Evolutionary conservation across 495 filamentous ascomycete genomes (phyloP).

Genomic region (Penicillium bovifimosum): DNA sequence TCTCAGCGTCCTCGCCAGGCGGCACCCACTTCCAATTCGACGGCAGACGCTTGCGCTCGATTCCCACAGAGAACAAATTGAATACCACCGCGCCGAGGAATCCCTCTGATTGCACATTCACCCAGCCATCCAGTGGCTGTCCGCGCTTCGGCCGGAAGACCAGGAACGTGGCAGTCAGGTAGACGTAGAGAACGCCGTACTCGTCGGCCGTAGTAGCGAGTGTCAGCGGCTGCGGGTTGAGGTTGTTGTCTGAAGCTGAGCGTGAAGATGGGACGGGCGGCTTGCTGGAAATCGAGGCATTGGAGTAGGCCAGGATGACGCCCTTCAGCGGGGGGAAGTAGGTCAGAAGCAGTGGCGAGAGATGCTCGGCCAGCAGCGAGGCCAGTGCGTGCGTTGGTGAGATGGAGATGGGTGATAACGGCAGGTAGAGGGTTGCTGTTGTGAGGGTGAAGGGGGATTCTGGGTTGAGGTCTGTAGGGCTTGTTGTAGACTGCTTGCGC

Average conservation of each 20-base stretch:
- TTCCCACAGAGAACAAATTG: conserved; percentile 71
- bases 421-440: conserved; percentile 63
- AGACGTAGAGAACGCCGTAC: conserved; percentile 62
- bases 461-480: neutral
- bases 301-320: conserved; percentile 64
- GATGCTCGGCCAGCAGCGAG: conserved; percentile 65
- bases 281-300: conserved; percentile 46
- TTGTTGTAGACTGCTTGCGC: conserved; percentile 32
- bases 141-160: conserved; percentile 60
- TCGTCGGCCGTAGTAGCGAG: conserved; percentile 56
- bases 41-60: conserved; percentile 62
- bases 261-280: conserved; percentile 22
- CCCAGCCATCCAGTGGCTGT: conserved; percentile 55
- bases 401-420: conserved; percentile 63
- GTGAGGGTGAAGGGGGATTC: conserved; percentile 56
- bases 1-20: conserved; percentile 34
- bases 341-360: conserved; percentile 68
- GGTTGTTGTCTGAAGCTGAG: conserved; percentile 27
- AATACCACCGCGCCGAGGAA: conserved; percentile 65
- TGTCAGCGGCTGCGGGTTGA: conserved; percentile 39
- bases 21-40: conserved; percentile 60
- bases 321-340: conserved; percentile 69
- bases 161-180: conserved; percentile 69
- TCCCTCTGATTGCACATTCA: conserved; percentile 68
- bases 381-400: conserved; percentile 57